Conservation (phyloP, 768 basidiomycete genomes). For the Mycena filopes region DNA sequence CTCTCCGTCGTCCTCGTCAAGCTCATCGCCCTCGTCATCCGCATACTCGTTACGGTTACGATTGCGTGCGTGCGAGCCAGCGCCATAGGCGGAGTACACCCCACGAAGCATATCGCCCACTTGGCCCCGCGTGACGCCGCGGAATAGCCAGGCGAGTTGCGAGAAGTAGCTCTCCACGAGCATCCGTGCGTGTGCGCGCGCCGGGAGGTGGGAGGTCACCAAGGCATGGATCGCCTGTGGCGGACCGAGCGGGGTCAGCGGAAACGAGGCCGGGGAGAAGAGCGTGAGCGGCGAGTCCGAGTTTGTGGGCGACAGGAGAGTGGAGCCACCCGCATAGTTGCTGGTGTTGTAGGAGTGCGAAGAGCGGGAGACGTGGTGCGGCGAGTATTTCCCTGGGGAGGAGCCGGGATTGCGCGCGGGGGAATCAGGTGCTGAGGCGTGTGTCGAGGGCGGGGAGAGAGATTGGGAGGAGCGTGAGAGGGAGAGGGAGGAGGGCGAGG, state of each 20-base stretch:
- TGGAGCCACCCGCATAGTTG: background rate
- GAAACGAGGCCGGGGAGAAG: conserved; percentile 70
- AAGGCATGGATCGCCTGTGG: conserved; percentile 57
- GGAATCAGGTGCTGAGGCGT: conserved; percentile 37
- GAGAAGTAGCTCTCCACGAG: conserved; percentile 58
- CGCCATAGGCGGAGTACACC: conserved; percentile 46
- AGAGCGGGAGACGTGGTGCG: background rate
- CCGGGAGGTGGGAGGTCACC: conserved; percentile 65
- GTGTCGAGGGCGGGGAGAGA: conserved; percentile 30
- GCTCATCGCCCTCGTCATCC: conserved; percentile 32
- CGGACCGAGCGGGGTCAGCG: conserved; percentile 69
- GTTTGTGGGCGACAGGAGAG: background rate
- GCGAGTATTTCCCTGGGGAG: background rate
- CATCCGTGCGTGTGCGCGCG: conserved; percentile 57
- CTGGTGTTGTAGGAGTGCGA: too few species aligned
- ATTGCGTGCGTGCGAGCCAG: background rate
- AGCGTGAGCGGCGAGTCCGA: conserved; percentile 32
- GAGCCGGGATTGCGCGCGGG: conserved; percentile 37
- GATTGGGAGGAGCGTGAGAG: conserved; percentile 34
- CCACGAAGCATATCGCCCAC: conserved; percentile 53
- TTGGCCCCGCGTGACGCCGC: conserved; percentile 57
- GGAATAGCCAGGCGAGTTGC: conserved; percentile 64
- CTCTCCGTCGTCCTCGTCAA: conserved; percentile 34
- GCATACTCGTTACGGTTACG: conserved; percentile 6
- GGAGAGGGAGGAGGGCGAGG: conserved; percentile 30